These are phyloP conservation scores for Mortierella sp. DNA, from an alignment of 371 early-diverging fungal species.

Conservation along the genomic window DNA sequence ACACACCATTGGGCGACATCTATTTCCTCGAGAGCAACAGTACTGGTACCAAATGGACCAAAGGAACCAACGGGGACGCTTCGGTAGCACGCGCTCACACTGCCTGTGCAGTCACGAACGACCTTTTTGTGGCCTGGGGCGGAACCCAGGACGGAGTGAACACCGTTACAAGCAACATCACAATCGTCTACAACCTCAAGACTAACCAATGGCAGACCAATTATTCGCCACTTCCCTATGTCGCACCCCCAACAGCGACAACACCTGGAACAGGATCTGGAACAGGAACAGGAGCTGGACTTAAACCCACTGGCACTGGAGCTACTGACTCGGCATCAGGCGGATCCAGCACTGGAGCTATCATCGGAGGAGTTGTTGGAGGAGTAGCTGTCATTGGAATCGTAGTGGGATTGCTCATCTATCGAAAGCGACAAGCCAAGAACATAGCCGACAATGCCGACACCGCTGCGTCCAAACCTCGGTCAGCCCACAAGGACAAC, in stretches of 20 bases:
- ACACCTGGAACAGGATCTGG: background rate
- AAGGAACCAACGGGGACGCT: constrained; percentile 7
- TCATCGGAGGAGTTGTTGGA: constrained; percentile 19
- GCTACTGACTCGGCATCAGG: background rate
- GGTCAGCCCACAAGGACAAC: background rate
- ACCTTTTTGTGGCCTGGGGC: constrained; percentile 29
- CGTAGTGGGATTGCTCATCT: background rate
- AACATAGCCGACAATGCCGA: background rate
- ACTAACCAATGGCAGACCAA: constrained; percentile 17
- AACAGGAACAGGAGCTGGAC: background rate
- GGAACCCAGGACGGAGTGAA: constrained; percentile 7
- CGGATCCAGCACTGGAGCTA: background rate
- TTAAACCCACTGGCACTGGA: background rate
- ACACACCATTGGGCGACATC: constrained; percentile 8
- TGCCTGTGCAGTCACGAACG: constrained; percentile 35
- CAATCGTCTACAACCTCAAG: constrained; percentile 39
- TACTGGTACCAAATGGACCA: constrained; percentile 14
- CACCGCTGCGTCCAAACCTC: background rate
- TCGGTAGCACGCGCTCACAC: constrained; percentile 6
- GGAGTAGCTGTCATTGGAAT: background rate
- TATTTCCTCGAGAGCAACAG: constrained; percentile 25
- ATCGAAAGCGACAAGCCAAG: background rate
- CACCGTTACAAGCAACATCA: background rate
- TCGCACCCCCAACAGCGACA: background rate
- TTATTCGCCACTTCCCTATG: constrained; percentile 10